A percentile compares a stretch with the other conserved stretches of the same genome.
Evolutionary conservation across 2,329 filamentous ascomycete genomes (phyloP).

Genomic region (Neopestalotiopsis sp.): DNA sequence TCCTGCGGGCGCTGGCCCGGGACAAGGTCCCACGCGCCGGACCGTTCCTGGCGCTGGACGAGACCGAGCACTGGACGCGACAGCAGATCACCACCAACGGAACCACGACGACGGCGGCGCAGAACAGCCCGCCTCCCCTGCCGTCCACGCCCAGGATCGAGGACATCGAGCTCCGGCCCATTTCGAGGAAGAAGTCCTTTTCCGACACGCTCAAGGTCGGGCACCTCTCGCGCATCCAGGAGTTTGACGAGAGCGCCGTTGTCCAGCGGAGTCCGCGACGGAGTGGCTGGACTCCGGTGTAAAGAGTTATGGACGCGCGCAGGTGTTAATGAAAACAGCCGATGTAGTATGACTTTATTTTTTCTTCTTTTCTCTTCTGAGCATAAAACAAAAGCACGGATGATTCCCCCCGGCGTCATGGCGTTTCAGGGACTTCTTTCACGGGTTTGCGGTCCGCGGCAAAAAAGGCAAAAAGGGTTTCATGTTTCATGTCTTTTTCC

Average conservation of each 20-base stretch:
- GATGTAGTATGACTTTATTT: too few species aligned
- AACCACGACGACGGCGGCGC: neutral
- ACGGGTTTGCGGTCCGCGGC: neutral
- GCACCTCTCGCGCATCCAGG: constrained; percentile 7
- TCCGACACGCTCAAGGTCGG: neutral
- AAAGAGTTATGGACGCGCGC: neutral
- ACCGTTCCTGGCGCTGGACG: constrained; percentile 8
- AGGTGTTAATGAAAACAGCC: too few species aligned
- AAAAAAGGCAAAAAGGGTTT: neutral
- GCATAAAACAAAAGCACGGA: neutral
- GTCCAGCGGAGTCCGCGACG: neutral
- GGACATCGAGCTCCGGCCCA: neutral
- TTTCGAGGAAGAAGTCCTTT: neutral
- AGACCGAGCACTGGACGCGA: constrained; percentile 9
- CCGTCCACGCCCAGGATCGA: neutral
- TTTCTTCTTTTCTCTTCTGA: too few species aligned
- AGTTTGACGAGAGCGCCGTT: neutral
- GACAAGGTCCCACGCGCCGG: constrained; percentile 17
- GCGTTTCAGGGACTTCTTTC: neutral
- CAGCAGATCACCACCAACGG: neutral
- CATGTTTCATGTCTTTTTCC: neutral
- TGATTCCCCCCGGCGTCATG: neutral
- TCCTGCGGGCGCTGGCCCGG: constrained; percentile 31
- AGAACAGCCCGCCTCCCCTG: neutral
- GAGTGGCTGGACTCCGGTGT: constrained; percentile 1